Conservation (phyloP, 495 filamentous ascomycete species). For the Penicillium daleae region DNA sequence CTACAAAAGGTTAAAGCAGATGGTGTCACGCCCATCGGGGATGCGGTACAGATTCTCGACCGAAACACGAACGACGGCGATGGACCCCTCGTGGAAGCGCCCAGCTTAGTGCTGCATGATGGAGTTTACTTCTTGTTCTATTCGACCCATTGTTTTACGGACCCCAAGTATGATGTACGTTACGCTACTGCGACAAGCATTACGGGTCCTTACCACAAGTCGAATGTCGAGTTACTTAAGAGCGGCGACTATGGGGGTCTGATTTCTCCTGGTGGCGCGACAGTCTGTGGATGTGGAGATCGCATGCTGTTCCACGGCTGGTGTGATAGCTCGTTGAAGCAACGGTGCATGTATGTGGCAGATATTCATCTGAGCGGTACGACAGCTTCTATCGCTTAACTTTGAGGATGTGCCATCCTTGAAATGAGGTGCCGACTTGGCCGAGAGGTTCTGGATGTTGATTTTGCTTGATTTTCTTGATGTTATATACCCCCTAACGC, state of each 20-base stretch:
- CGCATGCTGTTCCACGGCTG: slow-evolving; percentile 57
- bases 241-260: slow-evolving; percentile 43
- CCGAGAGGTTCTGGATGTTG: not conserved
- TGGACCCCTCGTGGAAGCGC: slow-evolving; percentile 66
- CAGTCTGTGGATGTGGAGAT: slow-evolving; percentile 46
- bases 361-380: slow-evolving; percentile 34
- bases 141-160: slow-evolving; percentile 60
- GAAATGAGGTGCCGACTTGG: not conserved
- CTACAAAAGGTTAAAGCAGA: slow-evolving; percentile 58
- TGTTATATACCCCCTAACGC: slow-evolving; percentile 6
- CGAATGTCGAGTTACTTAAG: slow-evolving; percentile 38
- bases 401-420: not conserved
- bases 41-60: slow-evolving; percentile 57
- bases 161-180: slow-evolving; percentile 55
- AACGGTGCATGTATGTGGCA: slow-evolving; percentile 39
- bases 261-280: slow-evolving; percentile 58
- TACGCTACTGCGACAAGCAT: slow-evolving; percentile 54
- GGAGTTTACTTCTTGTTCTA: slow-evolving; percentile 64
- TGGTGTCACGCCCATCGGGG: slow-evolving; percentile 55
- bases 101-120: slow-evolving; percentile 49
- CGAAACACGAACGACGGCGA: slow-evolving; percentile 51
- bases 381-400: slow-evolving; percentile 29
- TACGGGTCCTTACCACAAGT: slow-evolving; percentile 51
- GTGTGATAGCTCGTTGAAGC: slow-evolving; percentile 37
- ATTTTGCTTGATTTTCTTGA: not conserved